A percentile compares a stretch with the other conserved stretches of the same genome.
Conservation (phyloP, 306 rosid genomes). For the Sechiopsis laciniata region DNA sequence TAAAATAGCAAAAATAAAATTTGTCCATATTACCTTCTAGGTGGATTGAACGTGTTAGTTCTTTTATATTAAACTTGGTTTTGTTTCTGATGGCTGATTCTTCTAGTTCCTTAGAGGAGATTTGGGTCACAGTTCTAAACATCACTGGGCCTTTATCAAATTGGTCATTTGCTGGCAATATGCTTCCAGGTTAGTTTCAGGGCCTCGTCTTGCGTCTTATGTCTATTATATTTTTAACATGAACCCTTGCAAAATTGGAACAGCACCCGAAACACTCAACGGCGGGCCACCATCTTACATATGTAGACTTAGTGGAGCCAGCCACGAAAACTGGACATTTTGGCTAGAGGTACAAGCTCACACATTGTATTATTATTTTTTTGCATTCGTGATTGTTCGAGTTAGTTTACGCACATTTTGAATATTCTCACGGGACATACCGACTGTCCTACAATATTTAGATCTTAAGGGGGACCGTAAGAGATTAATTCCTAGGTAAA, state of each 20-base stretch:
- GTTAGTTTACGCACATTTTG: too few relatives aligned
- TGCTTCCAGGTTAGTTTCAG: slow-evolving; percentile 59
- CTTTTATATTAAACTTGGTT: neutral
- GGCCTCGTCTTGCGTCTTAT: slow-evolving; percentile 5
- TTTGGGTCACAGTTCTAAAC: slow-evolving; percentile 88
- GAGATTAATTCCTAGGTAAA: too few relatives aligned
- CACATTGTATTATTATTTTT: too few relatives aligned
- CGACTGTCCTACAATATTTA: too few relatives aligned
- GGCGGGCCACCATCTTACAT: slow-evolving; percentile 80
- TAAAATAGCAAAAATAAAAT: neutral
- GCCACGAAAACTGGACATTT: slow-evolving; percentile 72
- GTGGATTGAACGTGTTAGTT: neutral
- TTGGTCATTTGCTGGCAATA: slow-evolving; percentile 90
- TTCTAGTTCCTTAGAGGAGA: slow-evolving; percentile 74
- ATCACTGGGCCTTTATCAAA: slow-evolving; percentile 93
- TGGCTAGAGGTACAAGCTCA: slow-evolving; percentile 72
- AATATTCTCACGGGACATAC: too few relatives aligned
- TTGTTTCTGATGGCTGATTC: slow-evolving; percentile 15
- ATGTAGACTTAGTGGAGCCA: slow-evolving; percentile 70
- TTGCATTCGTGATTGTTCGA: too few relatives aligned
- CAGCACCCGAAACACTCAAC: slow-evolving; percentile 52
- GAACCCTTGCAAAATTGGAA: slow-evolving; percentile 21
- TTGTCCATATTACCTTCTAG: neutral
- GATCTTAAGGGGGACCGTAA: too few relatives aligned
- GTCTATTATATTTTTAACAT: slow-evolving; percentile 10